Evolutionary conservation across 2,329 filamentous ascomycete genomes (phyloP).

Genomic region (Pseudocercospora eumusae): DNA sequence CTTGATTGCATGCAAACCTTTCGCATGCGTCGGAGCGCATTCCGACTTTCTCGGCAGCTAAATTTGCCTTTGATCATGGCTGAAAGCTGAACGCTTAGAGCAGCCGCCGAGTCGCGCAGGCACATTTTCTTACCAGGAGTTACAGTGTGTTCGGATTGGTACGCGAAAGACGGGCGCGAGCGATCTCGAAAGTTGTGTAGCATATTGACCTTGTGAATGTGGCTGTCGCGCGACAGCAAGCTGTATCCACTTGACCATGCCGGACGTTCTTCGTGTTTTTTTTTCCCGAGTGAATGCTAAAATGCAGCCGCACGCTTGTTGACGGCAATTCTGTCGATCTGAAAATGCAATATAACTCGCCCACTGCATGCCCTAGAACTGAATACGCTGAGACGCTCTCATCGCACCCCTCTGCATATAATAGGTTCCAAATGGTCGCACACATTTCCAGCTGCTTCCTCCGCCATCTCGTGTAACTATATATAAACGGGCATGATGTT

Average conservation of each 20-base stretch:
- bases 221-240: constrained; percentile 5
- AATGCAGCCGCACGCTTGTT: constrained; percentile 8
- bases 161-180: constrained; percentile 10
- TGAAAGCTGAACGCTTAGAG: background rate
- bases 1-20: background rate
- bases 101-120: background rate
- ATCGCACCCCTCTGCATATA: background rate
- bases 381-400: background rate
- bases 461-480: background rate
- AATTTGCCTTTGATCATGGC: constrained; percentile 3
- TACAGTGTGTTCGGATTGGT: background rate
- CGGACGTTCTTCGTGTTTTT: background rate
- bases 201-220: constrained; percentile 16
- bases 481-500: background rate
- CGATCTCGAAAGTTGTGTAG: constrained; percentile 15
- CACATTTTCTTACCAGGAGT: constrained; percentile 13
- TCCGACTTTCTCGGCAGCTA: background rate
- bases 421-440: background rate
- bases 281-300: background rate
- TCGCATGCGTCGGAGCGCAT: background rate
- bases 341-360: constrained; percentile 1
- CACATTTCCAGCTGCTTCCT: background rate
- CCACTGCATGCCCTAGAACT: background rate
- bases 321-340: constrained; percentile 12
- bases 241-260: background rate